Conservation (phyloP, 2,329 filamentous ascomycete genomes). For the Colletotrichum incanum region DNA sequence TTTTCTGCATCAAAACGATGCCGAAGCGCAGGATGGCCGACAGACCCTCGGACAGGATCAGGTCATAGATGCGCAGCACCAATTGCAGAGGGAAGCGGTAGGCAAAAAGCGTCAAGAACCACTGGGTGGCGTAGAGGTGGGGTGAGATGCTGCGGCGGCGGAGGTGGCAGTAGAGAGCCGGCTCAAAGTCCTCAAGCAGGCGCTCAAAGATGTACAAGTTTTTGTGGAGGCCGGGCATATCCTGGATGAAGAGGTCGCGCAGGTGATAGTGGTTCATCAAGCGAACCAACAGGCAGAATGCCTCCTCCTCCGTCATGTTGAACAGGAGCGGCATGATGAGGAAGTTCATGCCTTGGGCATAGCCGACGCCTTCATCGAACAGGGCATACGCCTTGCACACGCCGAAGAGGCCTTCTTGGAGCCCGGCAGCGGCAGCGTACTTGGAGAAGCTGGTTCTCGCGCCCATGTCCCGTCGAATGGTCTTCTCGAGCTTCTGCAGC, state of each 20-base stretch:
- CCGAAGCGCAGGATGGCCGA: slow-evolving; percentile 96
- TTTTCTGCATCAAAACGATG: slow-evolving; percentile 96
- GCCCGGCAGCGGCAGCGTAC: slow-evolving; percentile 89
- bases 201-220: slow-evolving; percentile 96
- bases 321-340: slow-evolving; percentile 96
- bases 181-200: slow-evolving; percentile 92
- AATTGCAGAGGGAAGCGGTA: slow-evolving; percentile 98
- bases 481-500: slow-evolving; percentile 89
- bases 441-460: slow-evolving; percentile 97
- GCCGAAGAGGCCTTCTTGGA: slow-evolving; percentile 94
- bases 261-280: slow-evolving; percentile 98
- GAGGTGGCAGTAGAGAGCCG: slow-evolving; percentile 94
- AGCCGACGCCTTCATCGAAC: slow-evolving; percentile 94
- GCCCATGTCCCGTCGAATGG: slow-evolving; percentile 91
- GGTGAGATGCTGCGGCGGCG: slow-evolving; percentile 89
- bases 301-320: slow-evolving; percentile 98
- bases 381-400: slow-evolving; percentile 98
- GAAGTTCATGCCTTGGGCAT: slow-evolving; percentile 99
- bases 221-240: slow-evolving; percentile 96
- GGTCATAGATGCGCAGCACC: slow-evolving; percentile 95
- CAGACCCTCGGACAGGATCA: slow-evolving; percentile 93
- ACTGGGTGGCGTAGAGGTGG: slow-evolving; percentile 96
- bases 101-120: slow-evolving; percentile 98
- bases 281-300: slow-evolving; percentile 92
- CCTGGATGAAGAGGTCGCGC: slow-evolving; percentile 92